phyloP scores from a whole-genome alignment of 371 early-diverging fungal genomes.

The Chytridiales sp. region DNA sequence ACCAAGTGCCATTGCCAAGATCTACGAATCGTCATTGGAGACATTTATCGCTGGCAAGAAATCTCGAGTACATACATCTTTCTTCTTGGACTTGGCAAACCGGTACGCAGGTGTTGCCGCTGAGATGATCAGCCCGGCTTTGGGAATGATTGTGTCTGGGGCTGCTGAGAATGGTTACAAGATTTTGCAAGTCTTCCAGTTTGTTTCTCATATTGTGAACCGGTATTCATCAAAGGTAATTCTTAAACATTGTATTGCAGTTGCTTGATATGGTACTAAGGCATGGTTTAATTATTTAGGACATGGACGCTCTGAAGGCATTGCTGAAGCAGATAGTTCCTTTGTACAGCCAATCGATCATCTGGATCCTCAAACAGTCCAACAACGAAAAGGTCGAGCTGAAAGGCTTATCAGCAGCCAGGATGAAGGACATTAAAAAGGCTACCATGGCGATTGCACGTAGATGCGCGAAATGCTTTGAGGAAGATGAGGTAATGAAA shows the following conservation, averaged over 20 bases:
- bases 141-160: constrained; percentile 13
- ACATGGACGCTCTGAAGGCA: constrained; percentile 5
- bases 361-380: constrained; percentile 1
- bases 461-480: no score
- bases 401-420: constrained; percentile 17
- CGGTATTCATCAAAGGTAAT: constrained; percentile 14
- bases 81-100: constrained; percentile 63
- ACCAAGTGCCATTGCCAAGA: constrained; percentile 24
- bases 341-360: neutral
- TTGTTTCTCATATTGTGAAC: constrained; percentile 8
- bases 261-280: neutral
- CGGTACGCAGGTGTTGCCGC: constrained; percentile 66
- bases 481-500: no score
- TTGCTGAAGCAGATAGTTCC: constrained; percentile 1
- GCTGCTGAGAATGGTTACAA: constrained; percentile 26
- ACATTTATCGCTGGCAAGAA: constrained; percentile 71
- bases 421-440: constrained; percentile 27
- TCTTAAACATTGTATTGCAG: neutral
- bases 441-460: constrained; percentile 21
- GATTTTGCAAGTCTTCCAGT: constrained; percentile 15
- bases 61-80: constrained; percentile 60
- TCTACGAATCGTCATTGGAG: constrained; percentile 46
- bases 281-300: neutral
- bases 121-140: constrained; percentile 48
- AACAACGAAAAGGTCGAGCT: constrained; percentile 14